phyloP scores from a whole-genome alignment of 139 green algal species.

The Picochlorum sp. region DNA sequence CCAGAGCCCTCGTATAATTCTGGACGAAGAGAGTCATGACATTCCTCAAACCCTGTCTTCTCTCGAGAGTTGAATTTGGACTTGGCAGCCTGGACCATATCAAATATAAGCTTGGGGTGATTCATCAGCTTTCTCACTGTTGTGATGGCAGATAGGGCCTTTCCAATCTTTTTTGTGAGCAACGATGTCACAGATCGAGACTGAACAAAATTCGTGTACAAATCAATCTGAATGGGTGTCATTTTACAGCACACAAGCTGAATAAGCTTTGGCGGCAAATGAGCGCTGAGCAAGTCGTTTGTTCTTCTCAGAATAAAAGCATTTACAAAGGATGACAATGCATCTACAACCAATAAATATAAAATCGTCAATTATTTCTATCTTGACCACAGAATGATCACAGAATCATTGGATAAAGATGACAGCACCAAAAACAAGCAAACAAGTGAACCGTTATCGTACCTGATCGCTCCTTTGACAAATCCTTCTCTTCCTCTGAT shows the following conservation, averaged over 20 bases:
- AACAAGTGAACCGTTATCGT: no score
- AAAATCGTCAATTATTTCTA: no score
- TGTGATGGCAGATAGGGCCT: conserved; percentile 81
- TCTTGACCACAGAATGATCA: no score
- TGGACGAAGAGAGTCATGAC: conserved; percentile 62
- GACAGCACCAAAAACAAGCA: no score
- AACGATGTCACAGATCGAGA: conserved; percentile 70
- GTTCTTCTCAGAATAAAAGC: conserved; percentile 95
- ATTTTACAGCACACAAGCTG: conserved; percentile 91
- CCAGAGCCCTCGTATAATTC: conserved; percentile 75
- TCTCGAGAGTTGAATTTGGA: conserved; percentile 14
- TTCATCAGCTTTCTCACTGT: conserved; percentile 96
- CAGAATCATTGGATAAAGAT: no score
- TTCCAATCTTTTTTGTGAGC: conserved; percentile 41
- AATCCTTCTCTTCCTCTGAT: conserved; percentile 39
- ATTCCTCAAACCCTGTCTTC: conserved; percentile 64
- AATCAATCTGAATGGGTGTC: conserved; percentile 70
- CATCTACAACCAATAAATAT: not conserved
- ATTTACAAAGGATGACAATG: conserved; percentile 89
- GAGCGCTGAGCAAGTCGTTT: conserved; percentile 86
- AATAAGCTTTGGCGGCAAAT: conserved; percentile 96
- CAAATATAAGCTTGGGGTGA: conserved; percentile 91
- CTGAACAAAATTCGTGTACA: conserved; percentile 90
- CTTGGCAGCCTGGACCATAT: conserved; percentile 33
- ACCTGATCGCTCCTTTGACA: conserved; percentile 51